phyloP scores from a whole-genome alignment of 2,329 filamentous ascomycete genomes.

The Arthroderma sp. region DNA sequence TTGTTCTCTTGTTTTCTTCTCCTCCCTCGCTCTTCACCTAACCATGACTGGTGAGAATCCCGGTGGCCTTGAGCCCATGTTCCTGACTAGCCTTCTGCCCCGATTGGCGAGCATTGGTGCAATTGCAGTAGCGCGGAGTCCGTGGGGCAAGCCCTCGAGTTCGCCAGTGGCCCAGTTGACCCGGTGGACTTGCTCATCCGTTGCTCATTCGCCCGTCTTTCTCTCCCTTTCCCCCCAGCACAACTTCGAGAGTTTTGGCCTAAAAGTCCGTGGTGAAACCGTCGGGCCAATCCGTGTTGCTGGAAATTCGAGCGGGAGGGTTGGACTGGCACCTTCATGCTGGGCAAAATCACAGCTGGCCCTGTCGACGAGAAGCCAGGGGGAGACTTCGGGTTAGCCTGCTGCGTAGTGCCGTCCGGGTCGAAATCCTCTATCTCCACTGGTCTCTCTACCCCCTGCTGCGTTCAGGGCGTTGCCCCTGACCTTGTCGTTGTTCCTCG shows the following conservation, averaged over 20 bases:
- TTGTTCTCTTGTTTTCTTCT: neutral
- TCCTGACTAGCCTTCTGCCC: neutral
- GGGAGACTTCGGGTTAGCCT: neutral
- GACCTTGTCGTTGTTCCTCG: neutral
- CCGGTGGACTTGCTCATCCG: too few species aligned
- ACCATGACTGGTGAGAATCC: neutral
- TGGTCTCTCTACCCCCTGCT: neutral
- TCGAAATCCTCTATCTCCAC: neutral
- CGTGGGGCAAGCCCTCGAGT: neutral
- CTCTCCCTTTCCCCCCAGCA: neutral
- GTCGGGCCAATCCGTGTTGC: constrained; percentile 4
- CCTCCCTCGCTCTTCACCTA: neutral
- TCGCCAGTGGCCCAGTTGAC: neutral
- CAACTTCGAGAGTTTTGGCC: neutral
- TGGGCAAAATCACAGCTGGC: neutral
- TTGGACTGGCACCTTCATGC: neutral
- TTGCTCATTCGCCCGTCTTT: neutral
- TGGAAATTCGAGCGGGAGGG: neutral
- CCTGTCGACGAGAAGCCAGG: neutral
- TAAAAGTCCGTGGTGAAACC: constrained; percentile 5
- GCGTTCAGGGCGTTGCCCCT: neutral
- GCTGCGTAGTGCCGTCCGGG: neutral
- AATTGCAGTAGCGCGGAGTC: neutral
- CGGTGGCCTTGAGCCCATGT: neutral
- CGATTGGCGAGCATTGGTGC: constrained; percentile 4